These are phyloP conservation scores for Thermochaetoides dissita DNA, from an alignment of 2,329 filamentous ascomycete genomes.

Conservation along the genomic window DNA sequence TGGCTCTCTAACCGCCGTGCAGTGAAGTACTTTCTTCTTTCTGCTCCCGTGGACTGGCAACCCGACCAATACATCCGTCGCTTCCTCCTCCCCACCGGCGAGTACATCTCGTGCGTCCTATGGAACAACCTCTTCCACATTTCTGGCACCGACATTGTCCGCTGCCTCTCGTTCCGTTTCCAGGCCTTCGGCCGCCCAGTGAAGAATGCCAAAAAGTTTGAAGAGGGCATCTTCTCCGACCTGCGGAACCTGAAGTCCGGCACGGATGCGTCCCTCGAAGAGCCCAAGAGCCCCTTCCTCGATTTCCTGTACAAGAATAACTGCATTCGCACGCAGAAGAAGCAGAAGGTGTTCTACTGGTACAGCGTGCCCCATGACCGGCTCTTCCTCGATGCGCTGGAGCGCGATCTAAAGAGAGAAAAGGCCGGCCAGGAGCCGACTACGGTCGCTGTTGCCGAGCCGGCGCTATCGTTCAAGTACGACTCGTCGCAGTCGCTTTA, in stretches of 20 bases:
- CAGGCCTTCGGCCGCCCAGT: slow-evolving; percentile 96
- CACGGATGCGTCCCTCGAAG: slow-evolving; percentile 93
- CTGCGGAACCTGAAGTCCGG: slow-evolving; percentile 95
- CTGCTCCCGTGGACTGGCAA: slow-evolving; percentile 94
- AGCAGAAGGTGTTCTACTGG: slow-evolving; percentile 99
- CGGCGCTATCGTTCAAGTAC: slow-evolving; percentile 94
- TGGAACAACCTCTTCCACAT: slow-evolving; percentile 99
- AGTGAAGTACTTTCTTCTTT: slow-evolving; percentile 99
- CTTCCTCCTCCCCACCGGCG: slow-evolving; percentile 88
- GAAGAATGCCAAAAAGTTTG: slow-evolving; percentile 99
- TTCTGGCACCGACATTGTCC: slow-evolving; percentile 94
- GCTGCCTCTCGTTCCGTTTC: slow-evolving; percentile 95
- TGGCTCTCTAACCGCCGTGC: slow-evolving; percentile 11
- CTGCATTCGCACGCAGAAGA: slow-evolving; percentile 99
- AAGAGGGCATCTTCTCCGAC: slow-evolving; percentile 98
- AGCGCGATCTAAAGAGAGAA: slow-evolving; percentile 94
- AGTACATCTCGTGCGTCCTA: slow-evolving; percentile 96
- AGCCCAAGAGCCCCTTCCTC: slow-evolving; percentile 95
- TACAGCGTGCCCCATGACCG: slow-evolving; percentile 97
- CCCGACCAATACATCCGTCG: slow-evolving; percentile 91
- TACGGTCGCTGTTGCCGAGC: slow-evolving; percentile 91
- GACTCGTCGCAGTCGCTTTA: slow-evolving; percentile 98
- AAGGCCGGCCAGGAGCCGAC: slow-evolving; percentile 99
- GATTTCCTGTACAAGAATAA: slow-evolving; percentile 99
- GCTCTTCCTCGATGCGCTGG: slow-evolving; percentile 90